These are phyloP conservation scores for Puccinia novopanici DNA, from an alignment of 1,284 basidiomycete species.

Conservation along the genomic window DNA sequence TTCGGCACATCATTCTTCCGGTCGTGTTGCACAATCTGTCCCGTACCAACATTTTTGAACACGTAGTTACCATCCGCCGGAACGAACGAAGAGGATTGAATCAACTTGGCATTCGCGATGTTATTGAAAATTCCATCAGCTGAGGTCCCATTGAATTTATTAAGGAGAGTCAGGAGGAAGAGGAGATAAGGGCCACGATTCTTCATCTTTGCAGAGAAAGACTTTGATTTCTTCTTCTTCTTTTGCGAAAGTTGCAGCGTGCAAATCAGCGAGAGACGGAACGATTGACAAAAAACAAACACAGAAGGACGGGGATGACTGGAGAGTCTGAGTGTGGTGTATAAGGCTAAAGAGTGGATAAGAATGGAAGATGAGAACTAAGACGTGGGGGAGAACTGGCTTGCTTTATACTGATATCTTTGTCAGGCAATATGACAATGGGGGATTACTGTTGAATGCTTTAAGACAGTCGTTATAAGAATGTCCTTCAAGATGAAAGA, in stretches of 20 bases:
- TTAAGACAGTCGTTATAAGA: background rate
- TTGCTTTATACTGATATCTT: background rate
- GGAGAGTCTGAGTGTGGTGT: background rate
- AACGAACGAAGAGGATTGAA: conserved; percentile 40
- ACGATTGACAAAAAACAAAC: background rate
- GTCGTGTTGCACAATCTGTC: conserved; percentile 42
- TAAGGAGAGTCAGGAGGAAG: background rate
- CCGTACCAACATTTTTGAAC: conserved; percentile 30
- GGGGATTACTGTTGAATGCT: background rate
- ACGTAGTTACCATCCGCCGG: conserved; percentile 38
- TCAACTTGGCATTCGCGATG: conserved; percentile 38
- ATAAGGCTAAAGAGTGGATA: background rate
- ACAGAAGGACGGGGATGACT: background rate
- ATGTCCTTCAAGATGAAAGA: background rate
- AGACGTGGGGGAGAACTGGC: background rate
- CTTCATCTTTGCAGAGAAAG: background rate
- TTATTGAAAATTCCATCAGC: conserved; percentile 41
- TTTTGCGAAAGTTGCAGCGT: background rate
- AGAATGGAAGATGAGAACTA: background rate
- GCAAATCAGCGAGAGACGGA: background rate
- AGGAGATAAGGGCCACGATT: background rate
- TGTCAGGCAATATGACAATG: background rate
- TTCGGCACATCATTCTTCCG: conserved; percentile 44
- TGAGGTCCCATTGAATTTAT: conserved; percentile 8
- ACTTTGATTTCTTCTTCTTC: too few relatives aligned